A percentile compares a stretch with the other conserved stretches of the same genome.
Conservation (phyloP, 805 yeast species). For the Barnettozyma botsteinii region DNA sequence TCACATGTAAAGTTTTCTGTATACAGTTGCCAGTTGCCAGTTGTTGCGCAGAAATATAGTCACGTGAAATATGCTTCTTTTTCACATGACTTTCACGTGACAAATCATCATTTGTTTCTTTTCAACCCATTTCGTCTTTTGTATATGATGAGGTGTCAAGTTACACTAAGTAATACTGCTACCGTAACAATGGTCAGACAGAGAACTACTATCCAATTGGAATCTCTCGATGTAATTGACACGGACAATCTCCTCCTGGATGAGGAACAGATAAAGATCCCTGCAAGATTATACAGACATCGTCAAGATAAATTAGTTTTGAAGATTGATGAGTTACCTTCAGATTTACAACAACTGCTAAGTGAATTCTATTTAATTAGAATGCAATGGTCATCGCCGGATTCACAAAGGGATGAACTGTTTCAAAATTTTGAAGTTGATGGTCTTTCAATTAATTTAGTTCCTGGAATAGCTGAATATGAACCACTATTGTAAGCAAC, state of each 20-base stretch:
- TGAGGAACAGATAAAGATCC: constrained; percentile 14
- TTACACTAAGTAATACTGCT: too few relatives aligned
- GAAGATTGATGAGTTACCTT: constrained; percentile 16
- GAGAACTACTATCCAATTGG: constrained; percentile 17
- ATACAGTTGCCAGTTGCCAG: too few relatives aligned
- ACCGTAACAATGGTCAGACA: constrained; percentile 14
- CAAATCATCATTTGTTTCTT: too few relatives aligned
- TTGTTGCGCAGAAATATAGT: too few relatives aligned
- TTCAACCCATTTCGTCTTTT: too few relatives aligned
- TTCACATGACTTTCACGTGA: too few relatives aligned
- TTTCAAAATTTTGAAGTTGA: constrained; percentile 19
- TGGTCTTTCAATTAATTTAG: constrained; percentile 17
- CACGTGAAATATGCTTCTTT: too few relatives aligned
- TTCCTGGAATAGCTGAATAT: constrained; percentile 17
- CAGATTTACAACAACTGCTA: constrained; percentile 10
- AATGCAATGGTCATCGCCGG: constrained; percentile 16
- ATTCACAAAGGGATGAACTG: constrained; percentile 3
- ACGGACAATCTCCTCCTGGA: constrained; percentile 20
- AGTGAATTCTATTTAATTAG: constrained; percentile 15
- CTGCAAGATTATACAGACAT: constrained; percentile 15
- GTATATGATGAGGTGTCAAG: too few relatives aligned
- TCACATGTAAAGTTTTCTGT: too few relatives aligned
- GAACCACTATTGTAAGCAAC: constrained; percentile 15
- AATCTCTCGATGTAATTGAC: constrained; percentile 18
- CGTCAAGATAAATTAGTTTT: constrained; percentile 21